Evolutionary conservation across 2,329 filamentous ascomycete genomes (phyloP).

Genomic region (Westerdykella sp.): DNA sequence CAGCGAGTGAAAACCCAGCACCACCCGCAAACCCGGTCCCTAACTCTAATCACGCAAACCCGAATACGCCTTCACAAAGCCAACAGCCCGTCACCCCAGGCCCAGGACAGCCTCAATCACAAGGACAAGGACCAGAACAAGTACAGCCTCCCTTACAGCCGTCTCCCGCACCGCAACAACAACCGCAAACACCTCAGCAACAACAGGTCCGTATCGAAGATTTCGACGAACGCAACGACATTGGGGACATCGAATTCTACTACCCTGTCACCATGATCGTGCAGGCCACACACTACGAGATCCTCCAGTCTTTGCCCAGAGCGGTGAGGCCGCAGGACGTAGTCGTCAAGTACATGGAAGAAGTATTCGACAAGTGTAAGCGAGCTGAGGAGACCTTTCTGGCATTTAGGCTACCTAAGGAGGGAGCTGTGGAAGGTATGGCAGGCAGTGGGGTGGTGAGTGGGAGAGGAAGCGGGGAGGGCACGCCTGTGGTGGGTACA

Average conservation of each 20-base stretch:
- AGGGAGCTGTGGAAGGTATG: conserved; percentile 11
- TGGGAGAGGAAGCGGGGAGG: too few relatives aligned
- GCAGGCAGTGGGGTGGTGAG: too few relatives aligned
- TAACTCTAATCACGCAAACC: neutral
- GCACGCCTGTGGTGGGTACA: too few relatives aligned
- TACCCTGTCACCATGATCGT: conserved; percentile 65
- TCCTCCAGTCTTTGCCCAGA: conserved; percentile 50
- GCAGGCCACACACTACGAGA: conserved; percentile 45
- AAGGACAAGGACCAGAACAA: conserved; percentile 20
- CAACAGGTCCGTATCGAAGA: conserved; percentile 27
- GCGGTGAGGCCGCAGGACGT: conserved; percentile 46
- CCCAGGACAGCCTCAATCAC: conserved; percentile 24
- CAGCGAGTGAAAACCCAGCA: neutral
- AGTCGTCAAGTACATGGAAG: conserved; percentile 36
- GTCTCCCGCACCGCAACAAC: conserved; percentile 1
- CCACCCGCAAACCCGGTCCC: conserved; percentile 7
- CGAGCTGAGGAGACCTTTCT: conserved; percentile 51
- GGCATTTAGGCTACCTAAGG: conserved; percentile 49
- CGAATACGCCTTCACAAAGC: neutral
- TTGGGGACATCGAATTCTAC: conserved; percentile 46
- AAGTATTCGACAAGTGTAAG: conserved; percentile 50
- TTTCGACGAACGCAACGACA: conserved; percentile 43
- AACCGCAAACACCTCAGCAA: conserved; percentile 1
- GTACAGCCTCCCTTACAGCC: conserved; percentile 2
- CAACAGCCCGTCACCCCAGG: neutral